Percentiles rank a stretch among this genome's conserved stretches.
These are phyloP conservation scores for Rauvolfia tetraphylla DNA, from an alignment of 257 asterid genomes.

Conservation along the genomic window DNA sequence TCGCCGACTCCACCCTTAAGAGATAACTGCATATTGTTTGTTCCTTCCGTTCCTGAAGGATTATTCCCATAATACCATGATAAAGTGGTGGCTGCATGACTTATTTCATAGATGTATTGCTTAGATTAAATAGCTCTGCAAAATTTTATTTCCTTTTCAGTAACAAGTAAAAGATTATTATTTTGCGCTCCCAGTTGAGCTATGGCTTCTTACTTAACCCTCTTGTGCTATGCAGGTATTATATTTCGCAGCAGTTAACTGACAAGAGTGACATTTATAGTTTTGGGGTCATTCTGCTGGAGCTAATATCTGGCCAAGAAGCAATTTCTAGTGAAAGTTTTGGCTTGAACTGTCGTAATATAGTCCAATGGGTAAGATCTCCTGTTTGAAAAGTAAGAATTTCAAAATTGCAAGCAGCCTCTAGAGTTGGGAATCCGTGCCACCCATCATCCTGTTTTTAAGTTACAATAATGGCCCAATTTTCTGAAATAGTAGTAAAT, in stretches of 20 bases:
- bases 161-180: background rate
- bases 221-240: constrained; percentile 52
- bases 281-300: constrained; percentile 93
- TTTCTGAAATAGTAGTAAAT: background rate
- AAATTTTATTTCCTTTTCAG: background rate
- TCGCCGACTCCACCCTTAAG: background rate
- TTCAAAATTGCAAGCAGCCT: background rate
- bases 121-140: background rate
- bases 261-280: constrained; percentile 96
- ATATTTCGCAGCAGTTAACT: constrained; percentile 95
- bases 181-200: background rate
- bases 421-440: background rate
- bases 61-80: background rate
- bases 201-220: constrained; percentile 2
- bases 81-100: too few species aligned
- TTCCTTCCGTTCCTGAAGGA: background rate
- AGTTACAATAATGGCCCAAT: background rate
- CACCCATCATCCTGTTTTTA: background rate
- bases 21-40: background rate
- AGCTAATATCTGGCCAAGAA: constrained; percentile 95
- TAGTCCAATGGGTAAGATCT: constrained; percentile 89
- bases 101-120: background rate
- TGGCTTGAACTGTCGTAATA: constrained; percentile 82
- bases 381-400: background rate
- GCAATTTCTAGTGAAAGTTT: constrained; percentile 88